Base-by-base conservation (phyloP, 2,329 filamentous ascomycete genomes). In the Fusarium buxicola region DNA sequence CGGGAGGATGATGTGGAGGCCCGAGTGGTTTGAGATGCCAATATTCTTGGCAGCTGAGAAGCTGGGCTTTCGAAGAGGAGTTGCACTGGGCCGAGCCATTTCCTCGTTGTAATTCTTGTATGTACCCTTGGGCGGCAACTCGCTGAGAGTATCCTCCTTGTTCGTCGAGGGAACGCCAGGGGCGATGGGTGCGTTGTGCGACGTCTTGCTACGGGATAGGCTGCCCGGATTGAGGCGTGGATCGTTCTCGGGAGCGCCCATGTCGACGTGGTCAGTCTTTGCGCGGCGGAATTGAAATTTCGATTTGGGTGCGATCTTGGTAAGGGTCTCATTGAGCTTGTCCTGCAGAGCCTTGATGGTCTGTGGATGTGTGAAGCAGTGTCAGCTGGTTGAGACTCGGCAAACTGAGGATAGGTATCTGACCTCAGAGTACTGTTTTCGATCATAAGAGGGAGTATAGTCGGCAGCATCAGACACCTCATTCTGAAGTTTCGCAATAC, bases 391-490 rank as follows among this genome's bases (percentile, higher is more conserved):
- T 10, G 45, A 55, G 18, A n/a, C 1, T 25, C 7, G 4, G 12
- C 12, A 31, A 13, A 12, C 16, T 21, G 44, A 41, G 16, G 21
- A 13, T 28, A 18, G 12, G 11, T 13, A 12, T 46, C 71, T 51
- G 77, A 93, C 92, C 79, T 94, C 88, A 38, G 89, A 86, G 73
- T 97, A 98, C 21, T 90, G 89, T 68, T 92, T 87, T 75, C 95
- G 92, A 71, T 98, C 95, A 73, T 97, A 96, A 8, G 92, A 88
- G 3, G 95, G 93, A 13, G 97, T 86, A 66, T 89, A 92, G 53
- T 89, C 88, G 2, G 90, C 87, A 1, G 92, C 91, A 77, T 97
- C 93, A 66, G 92, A 89, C 34, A 97, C 91, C 69, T 95, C 89
- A 63, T 90, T 90, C 2, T 92, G 93, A 13, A 98, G 83, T 55